These are phyloP conservation scores for Samsoniella hepiali DNA, from an alignment of 2,329 filamentous ascomycete genomes.

Conservation along the genomic window DNA sequence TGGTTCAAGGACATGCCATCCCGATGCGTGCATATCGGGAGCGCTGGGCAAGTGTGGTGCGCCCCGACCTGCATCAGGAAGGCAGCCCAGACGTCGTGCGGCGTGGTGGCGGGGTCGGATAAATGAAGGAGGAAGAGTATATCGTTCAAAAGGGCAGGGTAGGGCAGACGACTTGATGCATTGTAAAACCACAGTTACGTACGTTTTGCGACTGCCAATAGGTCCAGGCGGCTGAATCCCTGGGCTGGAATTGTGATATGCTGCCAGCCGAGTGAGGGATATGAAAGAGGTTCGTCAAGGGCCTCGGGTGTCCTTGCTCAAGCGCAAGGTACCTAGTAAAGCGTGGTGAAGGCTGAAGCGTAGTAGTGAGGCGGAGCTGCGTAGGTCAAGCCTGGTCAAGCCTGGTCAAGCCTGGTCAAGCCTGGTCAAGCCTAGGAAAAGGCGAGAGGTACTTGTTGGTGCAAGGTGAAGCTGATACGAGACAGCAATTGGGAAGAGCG, in stretches of 20 bases:
- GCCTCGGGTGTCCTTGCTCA: not conserved
- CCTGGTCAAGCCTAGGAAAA: too few relatives aligned
- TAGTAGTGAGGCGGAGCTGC: too few relatives aligned
- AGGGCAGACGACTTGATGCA: not conserved
- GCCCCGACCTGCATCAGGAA: not conserved
- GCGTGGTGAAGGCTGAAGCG: not conserved
- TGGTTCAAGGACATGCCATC: not conserved
- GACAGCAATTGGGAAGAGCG: not conserved
- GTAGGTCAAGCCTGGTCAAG: not conserved
- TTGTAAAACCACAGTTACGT: not conserved
- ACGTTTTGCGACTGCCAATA: slow-evolving; percentile 1
- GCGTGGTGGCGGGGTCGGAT: not conserved
- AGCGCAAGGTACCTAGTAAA: not conserved
- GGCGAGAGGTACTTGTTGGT: not conserved
- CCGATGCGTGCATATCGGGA: not conserved
- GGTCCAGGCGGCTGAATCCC: not conserved
- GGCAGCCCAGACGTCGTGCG: slow-evolving; percentile 2
- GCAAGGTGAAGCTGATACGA: not conserved
- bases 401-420: too few relatives aligned
- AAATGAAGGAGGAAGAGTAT: not conserved
- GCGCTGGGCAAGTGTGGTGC: not conserved
- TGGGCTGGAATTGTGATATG: not conserved
- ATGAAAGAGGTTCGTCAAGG: not conserved
- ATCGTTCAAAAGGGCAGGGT: not conserved
- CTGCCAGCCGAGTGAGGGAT: not conserved